Percentiles rank a stretch among this genome's conserved stretches.
Evolutionary conservation across 2,329 filamentous ascomycete species (phyloP).

Genomic region (Aureobasidium musti): DNA sequence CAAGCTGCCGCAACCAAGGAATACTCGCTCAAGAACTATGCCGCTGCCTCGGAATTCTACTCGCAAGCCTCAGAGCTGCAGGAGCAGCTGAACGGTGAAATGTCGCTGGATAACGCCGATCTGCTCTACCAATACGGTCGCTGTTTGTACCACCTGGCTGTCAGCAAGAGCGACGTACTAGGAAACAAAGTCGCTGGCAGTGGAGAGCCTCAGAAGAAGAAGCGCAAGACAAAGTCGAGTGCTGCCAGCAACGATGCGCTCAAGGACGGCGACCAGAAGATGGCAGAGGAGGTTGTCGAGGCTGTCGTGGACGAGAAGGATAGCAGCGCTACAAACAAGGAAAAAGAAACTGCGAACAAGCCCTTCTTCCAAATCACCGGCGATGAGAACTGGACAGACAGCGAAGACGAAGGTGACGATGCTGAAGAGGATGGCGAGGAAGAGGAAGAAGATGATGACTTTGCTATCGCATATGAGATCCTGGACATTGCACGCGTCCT

Average conservation of each 20-base stretch:
- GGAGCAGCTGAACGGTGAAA: slow-evolving; percentile 87
- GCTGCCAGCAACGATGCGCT: slow-evolving; percentile 38
- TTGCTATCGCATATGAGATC: slow-evolving; percentile 64
- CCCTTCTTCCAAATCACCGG: slow-evolving; percentile 89
- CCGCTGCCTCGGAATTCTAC: slow-evolving; percentile 82
- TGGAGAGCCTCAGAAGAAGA: slow-evolving; percentile 53
- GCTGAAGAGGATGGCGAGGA: slow-evolving; percentile 49
- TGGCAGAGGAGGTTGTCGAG: slow-evolving; percentile 46
- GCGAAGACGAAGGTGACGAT: slow-evolving; percentile 61
- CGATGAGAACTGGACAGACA: slow-evolving; percentile 90
- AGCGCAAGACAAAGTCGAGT: slow-evolving; percentile 37
- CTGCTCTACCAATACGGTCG: slow-evolving; percentile 93
- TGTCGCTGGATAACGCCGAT: slow-evolving; percentile 86
- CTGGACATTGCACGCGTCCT: slow-evolving; percentile 64
- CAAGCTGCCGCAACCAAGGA: slow-evolving; percentile 78
- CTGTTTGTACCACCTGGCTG: slow-evolving; percentile 88
- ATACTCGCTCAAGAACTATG: slow-evolving; percentile 87
- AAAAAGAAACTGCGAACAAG: slow-evolving; percentile 59
- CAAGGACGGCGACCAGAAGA: slow-evolving; percentile 44
- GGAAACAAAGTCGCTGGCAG: slow-evolving; percentile 72
- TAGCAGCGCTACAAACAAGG: slow-evolving; percentile 43
- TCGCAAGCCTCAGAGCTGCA: slow-evolving; percentile 88
- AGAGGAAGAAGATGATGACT: slow-evolving; percentile 62
- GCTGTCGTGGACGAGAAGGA: slow-evolving; percentile 51
- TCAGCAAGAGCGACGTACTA: slow-evolving; percentile 91